These are phyloP conservation scores for Mortierella sp. DNA, from an alignment of 371 early-diverging fungal species.

Conservation along the genomic window DNA sequence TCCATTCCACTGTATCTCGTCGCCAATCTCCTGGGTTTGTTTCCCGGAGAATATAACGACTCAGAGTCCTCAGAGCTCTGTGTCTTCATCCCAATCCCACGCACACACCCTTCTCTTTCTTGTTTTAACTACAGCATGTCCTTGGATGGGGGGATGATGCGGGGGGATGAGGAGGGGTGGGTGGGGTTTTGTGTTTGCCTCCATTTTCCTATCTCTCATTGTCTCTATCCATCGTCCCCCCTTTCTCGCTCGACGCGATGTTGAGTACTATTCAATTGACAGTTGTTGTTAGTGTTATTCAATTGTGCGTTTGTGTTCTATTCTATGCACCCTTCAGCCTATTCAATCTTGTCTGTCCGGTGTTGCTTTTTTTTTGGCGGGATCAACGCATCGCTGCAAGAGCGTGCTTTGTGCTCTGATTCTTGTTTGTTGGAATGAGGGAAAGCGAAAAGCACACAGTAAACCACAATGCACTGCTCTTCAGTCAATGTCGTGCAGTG, in stretches of 20 bases:
- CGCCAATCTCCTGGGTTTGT: too few relatives aligned
- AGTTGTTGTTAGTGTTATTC: not conserved
- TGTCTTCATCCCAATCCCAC: too few relatives aligned
- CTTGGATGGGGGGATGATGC: too few relatives aligned
- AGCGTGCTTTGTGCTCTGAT: too few relatives aligned
- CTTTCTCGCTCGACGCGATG: not conserved
- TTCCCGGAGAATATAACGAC: too few relatives aligned
- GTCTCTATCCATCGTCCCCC: not conserved
- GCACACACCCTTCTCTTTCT: too few relatives aligned
- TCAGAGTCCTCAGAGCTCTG: too few relatives aligned
- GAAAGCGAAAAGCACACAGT: not conserved
- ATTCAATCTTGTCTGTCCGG: not conserved
- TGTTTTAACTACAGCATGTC: too few relatives aligned
- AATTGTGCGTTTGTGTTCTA: not conserved
- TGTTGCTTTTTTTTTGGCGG: constrained; percentile 12
- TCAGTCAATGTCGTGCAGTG: too few relatives aligned
- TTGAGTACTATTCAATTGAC: not conserved
- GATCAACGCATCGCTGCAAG: not conserved
- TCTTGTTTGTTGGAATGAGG: not conserved
- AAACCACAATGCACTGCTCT: constrained; percentile 4
- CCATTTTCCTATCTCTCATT: not conserved
- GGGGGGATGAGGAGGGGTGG: not conserved
- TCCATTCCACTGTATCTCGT: too few relatives aligned
- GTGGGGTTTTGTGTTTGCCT: constrained; percentile 2
- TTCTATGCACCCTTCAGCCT: not conserved